A percentile compares a stretch with the other conserved stretches of the same genome.
phyloP scores from a whole-genome alignment of 2,329 filamentous ascomycete species.

The Monosporascus sp. region DNA sequence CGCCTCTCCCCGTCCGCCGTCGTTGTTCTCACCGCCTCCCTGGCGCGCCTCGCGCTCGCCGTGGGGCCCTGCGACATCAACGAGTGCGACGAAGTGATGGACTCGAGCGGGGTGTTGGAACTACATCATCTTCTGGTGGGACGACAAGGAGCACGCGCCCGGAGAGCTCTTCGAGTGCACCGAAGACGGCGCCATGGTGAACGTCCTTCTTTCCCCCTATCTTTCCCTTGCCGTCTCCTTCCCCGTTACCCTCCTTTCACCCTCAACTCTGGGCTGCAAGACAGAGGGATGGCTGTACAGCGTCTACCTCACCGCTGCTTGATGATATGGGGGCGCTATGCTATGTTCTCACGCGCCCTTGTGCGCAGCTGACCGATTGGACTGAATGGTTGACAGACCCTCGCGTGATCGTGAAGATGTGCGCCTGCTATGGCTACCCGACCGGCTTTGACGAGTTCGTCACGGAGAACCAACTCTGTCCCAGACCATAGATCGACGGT shows the following conservation, averaged over 20 bases:
- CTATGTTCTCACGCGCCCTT: no score
- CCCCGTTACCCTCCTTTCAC: no score
- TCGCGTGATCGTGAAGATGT: conserved; percentile 5
- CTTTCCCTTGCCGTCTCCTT: no score
- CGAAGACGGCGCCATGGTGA: conserved; percentile 10
- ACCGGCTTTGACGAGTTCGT: conserved; percentile 10
- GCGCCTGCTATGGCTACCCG: conserved; percentile 12
- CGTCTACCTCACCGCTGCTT: no score
- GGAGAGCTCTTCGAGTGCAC: conserved; percentile 12
- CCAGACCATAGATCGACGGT: background rate
- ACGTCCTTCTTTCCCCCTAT: background rate
- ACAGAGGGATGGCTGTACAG: no score
- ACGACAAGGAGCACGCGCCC: conserved; percentile 8
- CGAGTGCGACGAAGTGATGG: conserved; percentile 11
- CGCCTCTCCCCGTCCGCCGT: background rate
- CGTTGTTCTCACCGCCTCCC: background rate
- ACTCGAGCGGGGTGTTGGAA: conserved; percentile 8
- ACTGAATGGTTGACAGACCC: no score
- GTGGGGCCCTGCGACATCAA: conserved; percentile 8
- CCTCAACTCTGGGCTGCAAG: no score
- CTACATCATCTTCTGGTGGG: conserved; percentile 12
- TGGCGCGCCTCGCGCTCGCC: conserved; percentile 4
- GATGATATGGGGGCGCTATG: no score
- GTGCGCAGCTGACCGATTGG: no score
- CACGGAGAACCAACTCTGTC: conserved; percentile 10